Conservation (phyloP, 148 eudicot species). For the Bassia scoparia region DNA sequence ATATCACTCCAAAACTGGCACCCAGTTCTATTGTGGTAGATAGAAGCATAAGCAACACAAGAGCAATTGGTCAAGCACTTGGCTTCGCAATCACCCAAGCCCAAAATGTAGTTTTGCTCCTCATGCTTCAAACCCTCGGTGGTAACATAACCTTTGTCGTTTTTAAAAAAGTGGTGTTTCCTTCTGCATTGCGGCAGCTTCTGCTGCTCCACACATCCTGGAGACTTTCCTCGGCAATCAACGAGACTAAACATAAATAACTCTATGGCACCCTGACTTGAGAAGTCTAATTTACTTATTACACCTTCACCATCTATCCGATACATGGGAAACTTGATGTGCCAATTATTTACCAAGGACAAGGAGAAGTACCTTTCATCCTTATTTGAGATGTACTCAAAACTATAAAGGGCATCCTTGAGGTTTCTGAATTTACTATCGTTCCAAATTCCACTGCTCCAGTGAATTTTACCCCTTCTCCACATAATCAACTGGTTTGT, state of each 20-base stretch:
- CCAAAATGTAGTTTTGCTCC: conserved; percentile 16
- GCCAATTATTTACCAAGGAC: conserved; percentile 4
- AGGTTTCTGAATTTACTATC: conserved; percentile 19
- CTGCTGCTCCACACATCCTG: conserved; percentile 27
- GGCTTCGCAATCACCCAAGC: conserved; percentile 34
- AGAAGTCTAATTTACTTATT: conserved; percentile 4
- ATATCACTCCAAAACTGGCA: conserved; percentile 35
- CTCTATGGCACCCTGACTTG: background rate
- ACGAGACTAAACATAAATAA: background rate
- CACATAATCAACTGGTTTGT: conserved; percentile 29
- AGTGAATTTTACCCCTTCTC: conserved; percentile 28
- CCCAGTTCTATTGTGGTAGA: conserved; percentile 32
- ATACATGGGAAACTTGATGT: conserved; percentile 5
- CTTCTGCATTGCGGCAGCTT: conserved; percentile 31
- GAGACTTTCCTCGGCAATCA: background rate
- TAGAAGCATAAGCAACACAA: conserved; percentile 39
- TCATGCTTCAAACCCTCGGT: conserved; percentile 19
- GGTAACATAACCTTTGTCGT: conserved; percentile 11
- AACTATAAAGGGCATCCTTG: conserved; percentile 19
- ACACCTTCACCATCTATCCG: conserved; percentile 10
- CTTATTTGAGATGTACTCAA: conserved; percentile 24
- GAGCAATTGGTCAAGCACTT: conserved; percentile 36
- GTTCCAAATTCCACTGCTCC: conserved; percentile 34
- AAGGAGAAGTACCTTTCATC: conserved; percentile 25
- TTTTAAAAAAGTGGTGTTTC: conserved; percentile 17